phyloP scores from a whole-genome alignment of 2,329 filamentous ascomycete species.

The Microsporum audouinii region DNA sequence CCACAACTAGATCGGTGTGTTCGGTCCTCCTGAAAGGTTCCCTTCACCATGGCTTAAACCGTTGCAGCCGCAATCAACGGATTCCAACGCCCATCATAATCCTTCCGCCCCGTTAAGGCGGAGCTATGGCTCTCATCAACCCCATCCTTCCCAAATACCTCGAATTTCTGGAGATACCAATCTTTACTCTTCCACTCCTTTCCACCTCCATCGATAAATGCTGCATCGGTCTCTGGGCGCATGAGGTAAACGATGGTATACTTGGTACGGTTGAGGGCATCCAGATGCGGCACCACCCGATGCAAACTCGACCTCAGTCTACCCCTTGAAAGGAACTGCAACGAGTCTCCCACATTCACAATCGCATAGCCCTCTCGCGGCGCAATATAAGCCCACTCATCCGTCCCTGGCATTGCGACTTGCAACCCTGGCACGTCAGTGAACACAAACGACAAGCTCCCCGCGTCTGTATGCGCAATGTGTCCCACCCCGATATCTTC shows the following conservation, averaged over 20 bases:
- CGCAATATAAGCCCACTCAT: slow-evolving; percentile 19
- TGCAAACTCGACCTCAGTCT: slow-evolving; percentile 16
- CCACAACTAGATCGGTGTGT: too few species aligned
- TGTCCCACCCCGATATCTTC: slow-evolving; percentile 14
- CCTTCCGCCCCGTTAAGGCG: slow-evolving; percentile 32
- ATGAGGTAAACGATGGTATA: slow-evolving; percentile 19
- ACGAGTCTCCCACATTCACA: slow-evolving; percentile 26
- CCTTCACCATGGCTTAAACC: too few species aligned
- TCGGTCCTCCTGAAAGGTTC: too few species aligned
- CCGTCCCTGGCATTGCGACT: slow-evolving; percentile 11
- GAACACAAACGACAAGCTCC: slow-evolving; percentile 22
- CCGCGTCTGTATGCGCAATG: slow-evolving; percentile 22
- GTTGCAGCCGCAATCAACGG: too few species aligned
- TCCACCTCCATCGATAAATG: slow-evolving; percentile 11
- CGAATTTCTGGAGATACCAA: not conserved
- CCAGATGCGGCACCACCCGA: slow-evolving; percentile 16
- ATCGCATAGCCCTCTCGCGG: slow-evolving; percentile 22
- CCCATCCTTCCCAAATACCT: not conserved
- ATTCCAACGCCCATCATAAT: too few species aligned
- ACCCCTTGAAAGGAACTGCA: slow-evolving; percentile 18
- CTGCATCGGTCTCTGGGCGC: slow-evolving; percentile 15
- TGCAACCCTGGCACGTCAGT: slow-evolving; percentile 24
- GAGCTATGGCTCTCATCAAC: slow-evolving; percentile 86
- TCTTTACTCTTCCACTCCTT: slow-evolving; percentile 14
- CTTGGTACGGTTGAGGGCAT: slow-evolving; percentile 9